phyloP scores from a whole-genome alignment of 2,329 filamentous ascomycete species.

The Geosmithia flava region DNA sequence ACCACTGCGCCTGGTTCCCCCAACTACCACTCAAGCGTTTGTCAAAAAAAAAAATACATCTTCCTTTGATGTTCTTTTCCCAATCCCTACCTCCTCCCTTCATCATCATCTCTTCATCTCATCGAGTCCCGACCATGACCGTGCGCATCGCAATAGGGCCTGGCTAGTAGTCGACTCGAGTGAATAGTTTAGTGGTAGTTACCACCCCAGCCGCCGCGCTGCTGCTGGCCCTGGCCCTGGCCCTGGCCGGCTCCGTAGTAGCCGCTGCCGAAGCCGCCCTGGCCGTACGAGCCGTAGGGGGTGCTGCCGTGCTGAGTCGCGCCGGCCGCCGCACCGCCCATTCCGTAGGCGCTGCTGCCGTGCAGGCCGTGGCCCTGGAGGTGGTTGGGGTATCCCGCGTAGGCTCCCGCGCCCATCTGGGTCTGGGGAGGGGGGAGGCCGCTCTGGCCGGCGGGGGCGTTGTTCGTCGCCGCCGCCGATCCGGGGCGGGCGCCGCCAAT shows the following conservation, averaged over 20 bases:
- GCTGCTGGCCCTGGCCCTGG: slow-evolving; percentile 21
- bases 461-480: slow-evolving; percentile 45
- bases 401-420: slow-evolving; percentile 35
- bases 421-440: slow-evolving; percentile 46
- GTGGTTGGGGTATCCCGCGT: slow-evolving; percentile 43
- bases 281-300: slow-evolving; percentile 41
- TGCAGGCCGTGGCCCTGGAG: slow-evolving; percentile 40
- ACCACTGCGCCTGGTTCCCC: no score
- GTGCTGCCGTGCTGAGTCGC: slow-evolving; percentile 39
- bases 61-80: no score
- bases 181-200: slow-evolving; percentile 37
- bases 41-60: no score
- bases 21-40: no score
- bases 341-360: slow-evolving; percentile 39
- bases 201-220: slow-evolving; percentile 43
- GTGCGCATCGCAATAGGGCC: neutral
- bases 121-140: neutral
- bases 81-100: no score
- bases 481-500: slow-evolving; percentile 43
- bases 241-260: slow-evolving; percentile 30
- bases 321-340: slow-evolving; percentile 31
- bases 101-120: neutral
- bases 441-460: slow-evolving; percentile 31
- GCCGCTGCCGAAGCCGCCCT: slow-evolving; percentile 31
- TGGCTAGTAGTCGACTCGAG: no score